phyloP scores from a whole-genome alignment of 306 rosid species.

The Delonix regia region DNA sequence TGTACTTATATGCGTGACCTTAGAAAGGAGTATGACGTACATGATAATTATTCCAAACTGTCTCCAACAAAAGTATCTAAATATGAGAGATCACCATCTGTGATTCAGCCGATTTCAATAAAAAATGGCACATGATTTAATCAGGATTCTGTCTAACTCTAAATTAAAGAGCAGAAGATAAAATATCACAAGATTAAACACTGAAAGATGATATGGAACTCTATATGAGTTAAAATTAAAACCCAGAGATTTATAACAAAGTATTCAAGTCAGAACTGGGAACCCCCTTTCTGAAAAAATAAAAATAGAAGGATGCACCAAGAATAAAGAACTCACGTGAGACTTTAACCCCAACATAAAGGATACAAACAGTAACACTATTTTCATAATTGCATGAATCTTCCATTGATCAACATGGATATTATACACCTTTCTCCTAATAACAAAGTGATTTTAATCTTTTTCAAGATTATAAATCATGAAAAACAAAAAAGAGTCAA shows the following conservation, averaged over 20 bases:
- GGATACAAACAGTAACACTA: conserved; percentile 9
- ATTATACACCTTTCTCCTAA: neutral
- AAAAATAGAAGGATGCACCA: neutral
- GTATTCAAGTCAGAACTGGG: conserved; percentile 8
- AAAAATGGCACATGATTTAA: conserved; percentile 46
- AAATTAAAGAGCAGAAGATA: conserved; percentile 33
- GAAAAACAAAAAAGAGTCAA: neutral
- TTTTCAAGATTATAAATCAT: neutral
- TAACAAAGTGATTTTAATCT: neutral
- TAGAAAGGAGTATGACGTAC: conserved; percentile 80
- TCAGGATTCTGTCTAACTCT: conserved; percentile 47
- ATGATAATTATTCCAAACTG: conserved; percentile 87
- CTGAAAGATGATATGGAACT: conserved; percentile 11
- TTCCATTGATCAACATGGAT: neutral
- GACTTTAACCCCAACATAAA: neutral
- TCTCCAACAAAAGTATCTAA: conserved; percentile 82
- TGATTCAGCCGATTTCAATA: conserved; percentile 63
- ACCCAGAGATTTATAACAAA: conserved; percentile 13
- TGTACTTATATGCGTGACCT: conserved; percentile 81
- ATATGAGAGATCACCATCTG: conserved; percentile 74
- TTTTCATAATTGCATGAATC: neutral
- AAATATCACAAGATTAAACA: conserved; percentile 15
- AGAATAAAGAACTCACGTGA: neutral
- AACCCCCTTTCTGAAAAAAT: neutral
- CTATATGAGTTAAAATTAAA: conserved; percentile 4